Evolutionary conservation across 371 early-diverging fungal genomes (phyloP), one percentile per base, ranked within the genome.

Genomic region (Mortierella sp.): DNA sequence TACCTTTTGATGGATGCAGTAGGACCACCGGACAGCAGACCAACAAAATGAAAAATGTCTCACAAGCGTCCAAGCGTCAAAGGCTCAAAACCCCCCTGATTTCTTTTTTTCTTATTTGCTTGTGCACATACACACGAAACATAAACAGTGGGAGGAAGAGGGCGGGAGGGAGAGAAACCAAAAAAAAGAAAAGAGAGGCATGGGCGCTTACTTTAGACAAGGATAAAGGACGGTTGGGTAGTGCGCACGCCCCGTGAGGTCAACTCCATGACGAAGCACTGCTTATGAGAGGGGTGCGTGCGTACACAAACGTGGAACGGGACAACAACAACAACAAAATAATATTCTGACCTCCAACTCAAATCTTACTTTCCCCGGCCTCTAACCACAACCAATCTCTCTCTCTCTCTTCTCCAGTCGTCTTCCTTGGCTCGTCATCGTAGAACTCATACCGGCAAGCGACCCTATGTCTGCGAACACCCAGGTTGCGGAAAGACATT

Each of bases 381-480:
- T 55, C 11, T 55, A 2, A 7, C 29, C 7, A 14, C 6, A 55
- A 34, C 34, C 34, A 19, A 58, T 22, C 58, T 61, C 34, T n/a
- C 8, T 4, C 8, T 24, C 22, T 22, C 68, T 71, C 76, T 70
- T 61, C 76, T 24, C 37, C 63, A 83, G 77, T 77, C 81, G n/a
- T 79, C 85, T 13, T 85, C 85, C n/a, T 71, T 84, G 72, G 87
- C 87, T 16, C 80, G 86, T 29, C 86, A 87, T 40, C 72, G 86
- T 5, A 78, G 86, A 39, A 87, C 85, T 0, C 87, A 87, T 52
- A 87, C 86, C 13, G 86, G 87, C 8, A 85, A 87, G 64, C 50
- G 87, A 24, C 87, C 87, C n/a, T 86, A 87, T 70, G 76, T 89
- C 22, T 92, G 91, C 77, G 88, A 87, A 22, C 85, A 81, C 24